These are phyloP conservation scores for Acanthamoeba lenticulata DNA, from an alignment of 208 protist species.

Conservation along the genomic window DNA sequence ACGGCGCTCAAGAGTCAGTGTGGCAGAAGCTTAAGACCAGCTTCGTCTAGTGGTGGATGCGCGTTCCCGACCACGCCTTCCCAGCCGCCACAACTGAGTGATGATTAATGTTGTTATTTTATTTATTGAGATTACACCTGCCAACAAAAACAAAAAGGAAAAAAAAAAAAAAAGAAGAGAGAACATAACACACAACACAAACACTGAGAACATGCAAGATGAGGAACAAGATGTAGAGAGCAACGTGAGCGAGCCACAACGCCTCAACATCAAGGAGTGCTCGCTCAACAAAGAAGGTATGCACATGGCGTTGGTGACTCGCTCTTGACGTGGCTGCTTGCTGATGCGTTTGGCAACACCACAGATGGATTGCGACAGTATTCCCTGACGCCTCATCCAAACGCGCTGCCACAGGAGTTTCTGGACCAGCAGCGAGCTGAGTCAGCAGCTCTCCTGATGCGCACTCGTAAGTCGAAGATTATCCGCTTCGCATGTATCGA, in stretches of 20 bases:
- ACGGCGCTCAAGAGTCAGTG: background rate
- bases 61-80: too few species aligned
- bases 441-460: background rate
- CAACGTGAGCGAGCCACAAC: background rate
- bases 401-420: constrained; percentile 23
- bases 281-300: constrained; percentile 33
- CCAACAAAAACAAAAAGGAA: too few species aligned
- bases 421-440: constrained; percentile 34
- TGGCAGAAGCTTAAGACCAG: constrained; percentile 31
- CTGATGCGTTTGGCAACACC: background rate
- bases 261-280: background rate
- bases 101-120: too few species aligned
- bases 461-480: background rate
- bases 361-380: constrained; percentile 29
- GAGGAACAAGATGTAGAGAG: background rate
- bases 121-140: too few species aligned
- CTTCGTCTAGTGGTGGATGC: background rate
- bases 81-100: too few species aligned
- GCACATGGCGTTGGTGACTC: background rate
- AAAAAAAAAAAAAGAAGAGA: background rate
- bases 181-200: background rate
- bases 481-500: background rate
- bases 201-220: background rate
- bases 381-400: constrained; percentile 13
- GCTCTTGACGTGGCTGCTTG: background rate